Percentiles rank a stretch among this genome's conserved stretches.
phyloP scores from a whole-genome alignment of 1,139 yeast genomes.

The Candida pseudoviswanathii region DNA sequence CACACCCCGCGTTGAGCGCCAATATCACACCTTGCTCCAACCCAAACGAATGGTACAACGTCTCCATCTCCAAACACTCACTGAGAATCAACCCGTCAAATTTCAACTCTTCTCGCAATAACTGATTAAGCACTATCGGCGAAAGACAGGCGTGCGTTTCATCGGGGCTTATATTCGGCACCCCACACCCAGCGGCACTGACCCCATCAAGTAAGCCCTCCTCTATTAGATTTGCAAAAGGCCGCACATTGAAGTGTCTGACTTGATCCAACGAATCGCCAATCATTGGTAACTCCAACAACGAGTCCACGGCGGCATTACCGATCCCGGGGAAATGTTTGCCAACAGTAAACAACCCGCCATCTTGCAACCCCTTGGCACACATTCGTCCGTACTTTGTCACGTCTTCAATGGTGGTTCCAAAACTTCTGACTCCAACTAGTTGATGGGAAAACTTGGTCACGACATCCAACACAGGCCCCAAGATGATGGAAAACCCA shows the following conservation, averaged over 20 bases:
- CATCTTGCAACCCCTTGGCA: slow-evolving; percentile 56
- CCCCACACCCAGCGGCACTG: slow-evolving; percentile 68
- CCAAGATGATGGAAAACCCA: slow-evolving; percentile 60
- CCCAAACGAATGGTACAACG: slow-evolving; percentile 63
- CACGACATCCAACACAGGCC: slow-evolving; percentile 67
- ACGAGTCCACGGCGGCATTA: slow-evolving; percentile 58
- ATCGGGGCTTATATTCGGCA: slow-evolving; percentile 63
- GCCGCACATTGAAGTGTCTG: slow-evolving; percentile 51
- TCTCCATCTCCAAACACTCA: slow-evolving; percentile 69
- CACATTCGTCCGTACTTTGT: slow-evolving; percentile 56
- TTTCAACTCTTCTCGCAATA: slow-evolving; percentile 53
- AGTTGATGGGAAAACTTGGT: slow-evolving; percentile 59
- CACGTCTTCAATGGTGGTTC: slow-evolving; percentile 62
- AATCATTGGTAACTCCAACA: slow-evolving; percentile 61
- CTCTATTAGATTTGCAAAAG: slow-evolving; percentile 54
- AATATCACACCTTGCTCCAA: slow-evolving; percentile 67
- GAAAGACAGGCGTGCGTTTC: slow-evolving; percentile 67
- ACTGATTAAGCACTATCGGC: slow-evolving; percentile 56
- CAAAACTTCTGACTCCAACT: slow-evolving; percentile 66
- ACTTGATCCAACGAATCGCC: slow-evolving; percentile 59
- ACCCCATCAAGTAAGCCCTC: slow-evolving; percentile 56
- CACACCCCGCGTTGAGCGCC: slow-evolving; percentile 68
- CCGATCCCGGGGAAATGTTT: slow-evolving; percentile 74
- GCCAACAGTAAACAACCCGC: slow-evolving; percentile 60
- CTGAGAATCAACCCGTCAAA: slow-evolving; percentile 64